Conservation (phyloP, 176 grass and related monocot species). For the Thalia dealbata region DNA sequence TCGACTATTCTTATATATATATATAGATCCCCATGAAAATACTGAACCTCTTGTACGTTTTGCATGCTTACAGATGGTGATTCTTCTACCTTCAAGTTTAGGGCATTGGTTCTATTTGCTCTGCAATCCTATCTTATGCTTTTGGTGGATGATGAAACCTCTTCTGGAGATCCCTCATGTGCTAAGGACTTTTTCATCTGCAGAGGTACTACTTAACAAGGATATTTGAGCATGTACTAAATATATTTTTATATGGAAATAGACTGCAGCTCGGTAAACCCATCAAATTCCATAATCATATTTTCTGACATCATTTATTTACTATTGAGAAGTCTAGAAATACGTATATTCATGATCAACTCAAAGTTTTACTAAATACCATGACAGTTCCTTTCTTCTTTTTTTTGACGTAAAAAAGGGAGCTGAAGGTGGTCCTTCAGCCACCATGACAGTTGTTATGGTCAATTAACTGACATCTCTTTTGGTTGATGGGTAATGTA, state of each 20-base stretch:
- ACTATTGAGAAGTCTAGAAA: neutral
- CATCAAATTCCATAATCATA: neutral
- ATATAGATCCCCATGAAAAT: neutral
- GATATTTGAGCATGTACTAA: neutral
- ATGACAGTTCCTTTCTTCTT: too few relatives aligned
- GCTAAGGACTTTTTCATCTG: constrained; percentile 40
- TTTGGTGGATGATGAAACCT: constrained; percentile 77
- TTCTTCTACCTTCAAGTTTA: constrained; percentile 26
- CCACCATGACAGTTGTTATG: neutral
- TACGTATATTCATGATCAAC: neutral
- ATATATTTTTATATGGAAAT: neutral
- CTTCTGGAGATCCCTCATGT: constrained; percentile 73
- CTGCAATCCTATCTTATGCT: constrained; percentile 52
- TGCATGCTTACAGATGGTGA: constrained; percentile 33
- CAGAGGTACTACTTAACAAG: constrained; percentile 37
- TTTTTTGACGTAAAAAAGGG: too few relatives aligned
- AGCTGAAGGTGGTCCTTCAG: too few relatives aligned
- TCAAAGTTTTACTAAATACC: neutral
- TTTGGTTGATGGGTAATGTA: neutral
- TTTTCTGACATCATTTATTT: neutral
- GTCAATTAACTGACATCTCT: neutral
- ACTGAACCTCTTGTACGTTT: neutral
- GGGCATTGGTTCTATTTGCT: constrained; percentile 51
- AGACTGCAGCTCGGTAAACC: neutral
- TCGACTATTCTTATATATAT: constrained; percentile 10